phyloP scores from a whole-genome alignment of 345 rosid species.

The Rhodomyrtus tomentosa region DNA sequence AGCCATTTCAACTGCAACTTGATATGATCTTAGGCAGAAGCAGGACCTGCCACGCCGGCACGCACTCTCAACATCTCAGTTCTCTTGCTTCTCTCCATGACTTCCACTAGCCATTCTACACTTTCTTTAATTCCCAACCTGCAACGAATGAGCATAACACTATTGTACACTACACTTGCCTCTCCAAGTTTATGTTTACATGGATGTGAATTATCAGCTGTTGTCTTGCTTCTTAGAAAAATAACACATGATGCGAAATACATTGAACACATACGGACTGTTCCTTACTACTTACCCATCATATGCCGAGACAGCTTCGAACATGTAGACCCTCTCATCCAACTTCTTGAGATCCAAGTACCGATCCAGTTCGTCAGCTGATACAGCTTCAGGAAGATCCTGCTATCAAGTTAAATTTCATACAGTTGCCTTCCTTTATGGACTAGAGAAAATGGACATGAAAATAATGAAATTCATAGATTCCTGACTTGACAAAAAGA shows the following conservation, averaged over 20 bases:
- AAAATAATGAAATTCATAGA: background rate
- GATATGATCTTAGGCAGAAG: constrained; percentile 14
- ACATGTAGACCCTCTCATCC: constrained; percentile 86
- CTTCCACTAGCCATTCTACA: constrained; percentile 82
- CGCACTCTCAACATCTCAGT: constrained; percentile 76
- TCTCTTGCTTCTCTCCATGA: constrained; percentile 98
- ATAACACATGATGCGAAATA: background rate
- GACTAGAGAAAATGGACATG: background rate
- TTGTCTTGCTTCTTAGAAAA: background rate
- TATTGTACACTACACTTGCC: background rate
- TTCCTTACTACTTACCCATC: constrained; percentile 56
- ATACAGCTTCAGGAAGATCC: constrained; percentile 88
- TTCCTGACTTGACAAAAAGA: background rate
- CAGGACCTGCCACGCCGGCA: constrained; percentile 31
- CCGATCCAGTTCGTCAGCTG: constrained; percentile 72
- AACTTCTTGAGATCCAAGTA: constrained; percentile 90
- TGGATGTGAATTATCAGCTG: background rate
- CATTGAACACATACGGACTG: background rate
- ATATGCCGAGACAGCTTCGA: constrained; percentile 85
- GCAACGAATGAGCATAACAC: background rate
- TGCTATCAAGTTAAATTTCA: constrained; percentile 11
- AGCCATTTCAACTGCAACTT: background rate
- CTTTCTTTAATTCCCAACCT: constrained; percentile 38
- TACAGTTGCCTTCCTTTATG: background rate
- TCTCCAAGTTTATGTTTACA: background rate